Evolutionary conservation across 2,329 filamentous ascomycete species (phyloP).

Genomic region (Colletotrichum chlorophyti): DNA sequence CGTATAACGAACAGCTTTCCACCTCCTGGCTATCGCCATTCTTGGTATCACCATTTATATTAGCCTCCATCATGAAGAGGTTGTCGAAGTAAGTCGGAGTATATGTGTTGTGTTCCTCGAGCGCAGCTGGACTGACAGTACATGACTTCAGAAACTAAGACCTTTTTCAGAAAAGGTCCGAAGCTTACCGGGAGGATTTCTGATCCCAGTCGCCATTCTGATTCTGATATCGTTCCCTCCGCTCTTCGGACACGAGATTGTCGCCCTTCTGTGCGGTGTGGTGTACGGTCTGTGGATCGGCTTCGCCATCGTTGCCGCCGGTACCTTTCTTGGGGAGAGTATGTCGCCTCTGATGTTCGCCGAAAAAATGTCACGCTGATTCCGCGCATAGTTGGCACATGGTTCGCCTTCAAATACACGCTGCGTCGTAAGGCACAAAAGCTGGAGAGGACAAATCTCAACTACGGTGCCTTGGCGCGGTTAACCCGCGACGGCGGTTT

Average conservation of each 20-base stretch:
- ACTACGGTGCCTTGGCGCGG: constrained; percentile 46
- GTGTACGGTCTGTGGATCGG: constrained; percentile 49
- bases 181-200: constrained; percentile 44
- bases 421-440: constrained; percentile 43
- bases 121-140: background rate
- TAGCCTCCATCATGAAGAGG: constrained; percentile 45
- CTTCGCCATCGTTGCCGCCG: constrained; percentile 47
- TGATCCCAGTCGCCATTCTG: constrained; percentile 47
- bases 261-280: constrained; percentile 48
- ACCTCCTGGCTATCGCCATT: constrained; percentile 38
- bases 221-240: constrained; percentile 49
- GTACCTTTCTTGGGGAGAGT: constrained; percentile 47
- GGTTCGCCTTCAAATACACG: constrained; percentile 47
- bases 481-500: constrained; percentile 49
- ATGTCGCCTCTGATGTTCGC: background rate
- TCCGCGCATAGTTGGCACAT: constrained; percentile 38
- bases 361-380: background rate
- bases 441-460: constrained; percentile 47
- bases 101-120: background rate
- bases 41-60: constrained; percentile 40
- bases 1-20: constrained; percentile 21
- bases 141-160: constrained; percentile 32
- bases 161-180: constrained; percentile 45
- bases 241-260: constrained; percentile 48
- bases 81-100: constrained; percentile 38